Evolutionary conservation across 768 basidiomycete genomes (phyloP).

Genomic region (Phlegmacium glaucopus): DNA sequence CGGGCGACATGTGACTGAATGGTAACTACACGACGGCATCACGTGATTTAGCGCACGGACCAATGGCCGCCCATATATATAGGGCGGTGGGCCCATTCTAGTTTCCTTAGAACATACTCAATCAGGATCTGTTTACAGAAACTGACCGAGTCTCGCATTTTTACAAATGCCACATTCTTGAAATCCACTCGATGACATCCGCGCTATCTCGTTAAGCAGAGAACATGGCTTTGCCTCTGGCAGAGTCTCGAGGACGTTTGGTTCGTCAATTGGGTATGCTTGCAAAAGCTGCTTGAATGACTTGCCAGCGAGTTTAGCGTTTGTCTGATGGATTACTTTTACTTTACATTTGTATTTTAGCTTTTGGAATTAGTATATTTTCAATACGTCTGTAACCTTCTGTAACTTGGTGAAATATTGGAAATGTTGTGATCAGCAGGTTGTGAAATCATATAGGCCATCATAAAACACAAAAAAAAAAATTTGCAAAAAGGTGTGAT

Average conservation of each 20-base stretch:
- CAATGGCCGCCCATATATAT: constrained; percentile 22
- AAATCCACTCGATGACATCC: constrained; percentile 68
- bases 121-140: constrained; percentile 82
- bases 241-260: constrained; percentile 65
- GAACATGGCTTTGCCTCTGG: constrained; percentile 44
- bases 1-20: too few relatives aligned
- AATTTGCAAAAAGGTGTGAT: too few relatives aligned
- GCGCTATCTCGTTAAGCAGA: constrained; percentile 66
- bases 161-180: constrained; percentile 72
- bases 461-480: too few relatives aligned
- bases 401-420: too few relatives aligned
- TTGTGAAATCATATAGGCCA: too few relatives aligned
- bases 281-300: constrained; percentile 24
- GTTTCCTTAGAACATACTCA: constrained; percentile 69
- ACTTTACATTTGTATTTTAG: constrained; percentile 4
- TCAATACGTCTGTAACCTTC: too few relatives aligned
- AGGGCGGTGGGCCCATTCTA: constrained; percentile 4
- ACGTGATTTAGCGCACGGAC: constrained; percentile 23
- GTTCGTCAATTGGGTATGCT: constrained; percentile 27
- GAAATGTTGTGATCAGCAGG: too few relatives aligned
- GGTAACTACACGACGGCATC: too few relatives aligned
- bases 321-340: constrained; percentile 55
- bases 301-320: constrained; percentile 55
- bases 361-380: too few relatives aligned
- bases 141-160: constrained; percentile 81